phyloP scores from a whole-genome alignment of 345 rosid genomes.

The Camelina neglecta region DNA sequence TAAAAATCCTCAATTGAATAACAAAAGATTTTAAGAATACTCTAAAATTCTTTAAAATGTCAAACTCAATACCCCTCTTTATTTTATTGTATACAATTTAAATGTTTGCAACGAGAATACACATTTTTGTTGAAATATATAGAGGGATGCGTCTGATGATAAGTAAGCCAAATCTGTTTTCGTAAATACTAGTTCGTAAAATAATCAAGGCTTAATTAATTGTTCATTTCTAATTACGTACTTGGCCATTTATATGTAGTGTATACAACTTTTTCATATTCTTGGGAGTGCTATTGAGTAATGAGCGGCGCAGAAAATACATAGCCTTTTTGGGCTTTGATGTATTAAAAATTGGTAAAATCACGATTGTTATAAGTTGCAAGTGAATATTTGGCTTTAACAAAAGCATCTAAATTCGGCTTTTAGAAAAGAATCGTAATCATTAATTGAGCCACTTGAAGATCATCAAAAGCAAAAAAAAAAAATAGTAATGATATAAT shows the following conservation, averaged over 20 bases:
- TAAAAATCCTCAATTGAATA: no score
- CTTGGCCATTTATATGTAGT: background rate
- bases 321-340: conserved; percentile 34
- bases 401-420: conserved; percentile 41
- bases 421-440: conserved; percentile 41
- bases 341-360: conserved; percentile 19
- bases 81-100: background rate
- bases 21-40: no score
- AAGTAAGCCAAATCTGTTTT: background rate
- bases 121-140: conserved; percentile 3
- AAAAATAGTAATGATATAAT: conserved; percentile 26
- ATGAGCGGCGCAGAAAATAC: conserved; percentile 45
- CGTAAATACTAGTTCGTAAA: background rate
- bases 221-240: background rate
- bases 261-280: background rate
- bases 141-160: background rate
- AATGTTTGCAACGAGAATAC: background rate
- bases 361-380: conserved; percentile 31
- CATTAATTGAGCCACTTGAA: conserved; percentile 44
- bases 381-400: conserved; percentile 48
- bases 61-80: no score
- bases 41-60: no score
- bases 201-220: conserved; percentile 10
- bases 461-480: conserved; percentile 34
- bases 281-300: conserved; percentile 25